Percentiles rank a stretch among this genome's conserved stretches.
phyloP scores from a whole-genome alignment of 345 rosid genomes.

The Capsella bursapastoris region DNA sequence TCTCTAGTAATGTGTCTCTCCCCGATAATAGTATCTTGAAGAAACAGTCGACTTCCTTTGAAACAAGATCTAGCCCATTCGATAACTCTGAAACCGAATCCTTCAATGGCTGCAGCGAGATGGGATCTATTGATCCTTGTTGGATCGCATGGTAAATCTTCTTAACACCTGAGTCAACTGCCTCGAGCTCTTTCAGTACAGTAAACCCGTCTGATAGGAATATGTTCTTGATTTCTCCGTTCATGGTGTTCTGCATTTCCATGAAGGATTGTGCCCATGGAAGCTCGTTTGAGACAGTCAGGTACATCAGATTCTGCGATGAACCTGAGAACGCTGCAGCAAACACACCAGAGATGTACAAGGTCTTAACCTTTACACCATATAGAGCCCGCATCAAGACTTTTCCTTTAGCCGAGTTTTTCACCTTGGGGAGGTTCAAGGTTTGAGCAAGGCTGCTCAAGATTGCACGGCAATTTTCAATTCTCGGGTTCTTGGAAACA shows the following conservation, averaged over 20 bases:
- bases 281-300: conserved; percentile 40
- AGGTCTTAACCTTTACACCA: conserved; percentile 49
- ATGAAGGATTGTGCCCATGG: conserved; percentile 46
- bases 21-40: conserved; percentile 46
- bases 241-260: conserved; percentile 44
- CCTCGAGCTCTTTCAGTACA: conserved; percentile 46
- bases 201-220: conserved; percentile 41
- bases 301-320: conserved; percentile 38
- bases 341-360: conserved; percentile 44
- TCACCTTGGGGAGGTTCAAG: conserved; percentile 48
- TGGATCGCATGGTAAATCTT: conserved; percentile 35
- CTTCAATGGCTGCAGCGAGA: conserved; percentile 31
- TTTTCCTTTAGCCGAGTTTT: conserved; percentile 47
- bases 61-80: conserved; percentile 44
- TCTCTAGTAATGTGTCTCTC: conserved; percentile 45
- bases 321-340: conserved; percentile 48
- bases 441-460: conserved; percentile 41
- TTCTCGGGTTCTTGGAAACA: conserved; percentile 42
- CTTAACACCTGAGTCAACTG: conserved; percentile 39
- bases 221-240: conserved; percentile 38
- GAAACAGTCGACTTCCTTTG: conserved; percentile 46
- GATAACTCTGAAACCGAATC: conserved; percentile 38
- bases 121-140: conserved; percentile 35
- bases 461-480: conserved; percentile 37
- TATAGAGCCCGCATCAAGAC: conserved; percentile 45